Evolutionary conservation across 169 alveolate species (phyloP).

Genomic region (Perkinsus olseni): DNA sequence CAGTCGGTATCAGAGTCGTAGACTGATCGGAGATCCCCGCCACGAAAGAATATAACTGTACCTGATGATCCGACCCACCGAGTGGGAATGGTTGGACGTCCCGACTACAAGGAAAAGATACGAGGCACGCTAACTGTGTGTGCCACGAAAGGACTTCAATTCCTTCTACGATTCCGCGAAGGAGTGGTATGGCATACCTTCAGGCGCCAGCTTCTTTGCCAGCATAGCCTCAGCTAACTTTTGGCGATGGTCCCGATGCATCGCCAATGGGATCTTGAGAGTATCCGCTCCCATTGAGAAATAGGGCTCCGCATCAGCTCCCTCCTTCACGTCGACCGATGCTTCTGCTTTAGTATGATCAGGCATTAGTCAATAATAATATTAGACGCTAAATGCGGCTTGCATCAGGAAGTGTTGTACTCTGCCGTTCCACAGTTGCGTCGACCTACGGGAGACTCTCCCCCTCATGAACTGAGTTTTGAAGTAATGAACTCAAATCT

Average conservation of each 20-base stretch:
- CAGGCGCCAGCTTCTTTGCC: neutral
- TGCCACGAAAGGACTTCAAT: no score
- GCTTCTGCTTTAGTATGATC: neutral
- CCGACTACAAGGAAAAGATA: no score
- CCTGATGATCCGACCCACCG: neutral
- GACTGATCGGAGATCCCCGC: neutral
- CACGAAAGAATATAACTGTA: neutral
- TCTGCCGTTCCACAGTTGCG: no score
- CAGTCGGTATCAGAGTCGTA: constrained; percentile 5
- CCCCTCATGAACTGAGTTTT: no score
- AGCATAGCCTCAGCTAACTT: neutral
- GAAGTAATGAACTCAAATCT: no score
- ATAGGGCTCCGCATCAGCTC: neutral
- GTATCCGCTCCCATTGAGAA: neutral
- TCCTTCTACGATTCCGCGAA: no score
- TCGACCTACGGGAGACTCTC: no score
- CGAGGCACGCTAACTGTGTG: no score
- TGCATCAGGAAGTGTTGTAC: no score
- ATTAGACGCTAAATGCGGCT: no score
- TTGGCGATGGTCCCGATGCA: constrained; percentile 9
- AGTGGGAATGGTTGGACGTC: no score
- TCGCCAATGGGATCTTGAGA: neutral
- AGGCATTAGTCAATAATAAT: neutral
- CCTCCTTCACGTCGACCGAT: neutral
- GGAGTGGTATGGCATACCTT: neutral